These are phyloP conservation scores for Zoysia pacifica DNA, from an alignment of 176 grass and related monocot species.

Conservation along the genomic window DNA sequence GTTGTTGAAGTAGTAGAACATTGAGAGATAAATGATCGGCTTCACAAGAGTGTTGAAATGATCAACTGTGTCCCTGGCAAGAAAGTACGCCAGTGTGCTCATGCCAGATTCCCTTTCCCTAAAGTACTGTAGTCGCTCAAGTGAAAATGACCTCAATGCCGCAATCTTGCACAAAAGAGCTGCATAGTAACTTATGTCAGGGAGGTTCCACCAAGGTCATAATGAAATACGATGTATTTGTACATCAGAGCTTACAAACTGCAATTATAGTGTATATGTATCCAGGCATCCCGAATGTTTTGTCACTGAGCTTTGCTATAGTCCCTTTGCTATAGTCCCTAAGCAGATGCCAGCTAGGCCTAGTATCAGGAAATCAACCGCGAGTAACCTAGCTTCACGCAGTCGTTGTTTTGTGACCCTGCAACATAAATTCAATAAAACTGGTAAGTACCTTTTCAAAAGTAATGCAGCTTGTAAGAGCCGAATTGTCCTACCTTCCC, in stretches of 20 bases:
- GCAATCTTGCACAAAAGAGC: constrained; percentile 88
- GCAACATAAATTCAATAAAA: constrained; percentile 36
- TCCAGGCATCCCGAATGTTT: constrained; percentile 75
- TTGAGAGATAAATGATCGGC: constrained; percentile 80
- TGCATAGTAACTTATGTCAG: constrained; percentile 40
- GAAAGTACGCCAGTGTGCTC: constrained; percentile 79
- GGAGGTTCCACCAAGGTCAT: neutral
- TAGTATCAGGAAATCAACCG: constrained; percentile 91
- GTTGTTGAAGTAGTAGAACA: constrained; percentile 94
- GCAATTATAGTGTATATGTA: constrained; percentile 93
- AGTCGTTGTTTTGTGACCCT: constrained; percentile 90
- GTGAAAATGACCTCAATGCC: constrained; percentile 71
- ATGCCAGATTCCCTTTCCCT: constrained; percentile 84
- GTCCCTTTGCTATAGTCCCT: constrained; percentile 36
- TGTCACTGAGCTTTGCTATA: constrained; percentile 63
- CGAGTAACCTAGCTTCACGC: constrained; percentile 69
- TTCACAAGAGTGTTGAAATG: constrained; percentile 82
- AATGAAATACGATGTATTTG: neutral
- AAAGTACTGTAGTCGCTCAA: constrained; percentile 66
- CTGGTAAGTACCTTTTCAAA: neutral
- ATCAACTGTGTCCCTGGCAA: constrained; percentile 78
- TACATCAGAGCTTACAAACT: constrained; percentile 71
- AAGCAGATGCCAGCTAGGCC: constrained; percentile 93
- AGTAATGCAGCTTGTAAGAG: neutral
- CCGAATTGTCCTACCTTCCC: constrained; percentile 46